These are phyloP conservation scores for Ogataea paradorogensis DNA, from an alignment of 805 yeast species.

Conservation along the genomic window DNA sequence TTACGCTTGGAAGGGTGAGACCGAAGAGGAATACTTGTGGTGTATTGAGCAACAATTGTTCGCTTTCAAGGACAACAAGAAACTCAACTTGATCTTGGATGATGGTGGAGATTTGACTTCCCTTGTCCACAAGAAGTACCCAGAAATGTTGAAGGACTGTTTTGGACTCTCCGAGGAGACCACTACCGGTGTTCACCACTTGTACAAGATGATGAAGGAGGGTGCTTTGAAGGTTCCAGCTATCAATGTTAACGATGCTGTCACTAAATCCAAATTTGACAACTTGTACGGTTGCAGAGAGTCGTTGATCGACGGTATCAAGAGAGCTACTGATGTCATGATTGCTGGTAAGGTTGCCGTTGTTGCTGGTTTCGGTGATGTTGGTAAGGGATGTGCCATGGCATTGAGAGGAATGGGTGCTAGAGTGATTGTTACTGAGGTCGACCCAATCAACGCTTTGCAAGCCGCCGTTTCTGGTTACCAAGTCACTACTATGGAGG, in stretches of 20 bases:
- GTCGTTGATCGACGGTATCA: constrained; percentile 97
- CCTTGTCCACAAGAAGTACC: constrained; percentile 95
- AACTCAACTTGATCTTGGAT: constrained; percentile 94
- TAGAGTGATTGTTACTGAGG: constrained; percentile 93
- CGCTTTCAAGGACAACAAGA: constrained; percentile 93
- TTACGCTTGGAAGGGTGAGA: constrained; percentile 99
- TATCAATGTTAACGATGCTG: constrained; percentile 97
- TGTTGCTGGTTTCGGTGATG: constrained; percentile 99
- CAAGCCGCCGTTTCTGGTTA: constrained; percentile 99
- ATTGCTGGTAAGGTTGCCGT: constrained; percentile 98
- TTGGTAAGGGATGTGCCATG: constrained; percentile 99
- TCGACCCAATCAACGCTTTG: constrained; percentile 98
- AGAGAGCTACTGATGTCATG: constrained; percentile 99
- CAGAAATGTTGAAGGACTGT: constrained; percentile 94
- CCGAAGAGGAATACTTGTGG: constrained; percentile 99
- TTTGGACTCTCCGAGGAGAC: constrained; percentile 98
- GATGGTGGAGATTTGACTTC: constrained; percentile 99
- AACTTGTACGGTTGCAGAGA: constrained; percentile 99
- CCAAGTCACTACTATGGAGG: constrained; percentile 94
- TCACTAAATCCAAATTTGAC: constrained; percentile 98
- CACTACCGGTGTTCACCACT: constrained; percentile 99
- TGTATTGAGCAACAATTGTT: constrained; percentile 99
- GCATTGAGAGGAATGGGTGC: constrained; percentile 99
- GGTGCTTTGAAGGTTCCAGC: constrained; percentile 94
- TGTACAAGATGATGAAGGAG: constrained; percentile 92